Evolutionary conservation across 345 rosid genomes (phyloP).

Genomic region (Noccaea caerulescens): DNA sequence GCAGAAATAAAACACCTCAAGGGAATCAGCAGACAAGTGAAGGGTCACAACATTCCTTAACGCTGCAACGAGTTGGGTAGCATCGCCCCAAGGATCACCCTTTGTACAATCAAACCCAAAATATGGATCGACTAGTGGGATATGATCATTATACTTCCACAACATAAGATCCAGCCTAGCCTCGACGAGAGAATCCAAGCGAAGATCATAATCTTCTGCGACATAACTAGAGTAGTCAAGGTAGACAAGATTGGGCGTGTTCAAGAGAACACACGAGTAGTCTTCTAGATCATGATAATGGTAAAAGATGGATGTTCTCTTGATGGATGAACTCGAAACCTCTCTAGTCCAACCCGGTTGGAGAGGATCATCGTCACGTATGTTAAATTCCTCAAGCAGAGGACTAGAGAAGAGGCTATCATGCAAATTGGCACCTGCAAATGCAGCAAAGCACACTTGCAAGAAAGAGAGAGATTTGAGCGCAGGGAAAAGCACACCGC

Average conservation of each 20-base stretch:
- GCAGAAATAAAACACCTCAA: slow-evolving; percentile 12
- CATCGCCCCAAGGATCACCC: slow-evolving; percentile 4
- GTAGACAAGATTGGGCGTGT: neutral
- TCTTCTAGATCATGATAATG: neutral
- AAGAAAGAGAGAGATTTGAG: slow-evolving; percentile 1
- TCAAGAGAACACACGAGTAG: neutral
- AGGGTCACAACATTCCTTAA: slow-evolving; percentile 14
- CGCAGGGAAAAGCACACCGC: slow-evolving; percentile 7
- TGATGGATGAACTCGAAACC: neutral
- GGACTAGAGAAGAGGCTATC: neutral
- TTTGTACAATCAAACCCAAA: neutral
- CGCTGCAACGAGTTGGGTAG: slow-evolving; percentile 10
- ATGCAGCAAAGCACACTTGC: neutral
- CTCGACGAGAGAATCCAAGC: neutral
- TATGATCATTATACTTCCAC: neutral
- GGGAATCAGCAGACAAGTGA: neutral
- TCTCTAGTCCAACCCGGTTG: neutral
- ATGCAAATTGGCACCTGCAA: neutral
- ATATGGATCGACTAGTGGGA: neutral
- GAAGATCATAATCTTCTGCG: neutral
- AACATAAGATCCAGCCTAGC: slow-evolving; percentile 8
- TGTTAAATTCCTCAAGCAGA: slow-evolving; percentile 17
- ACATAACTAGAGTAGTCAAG: slow-evolving; percentile 21
- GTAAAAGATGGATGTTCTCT: neutral
- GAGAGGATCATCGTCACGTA: neutral